Conservation (phyloP, 106 monocot genomes). For the Dioscorea dumetorum region DNA sequence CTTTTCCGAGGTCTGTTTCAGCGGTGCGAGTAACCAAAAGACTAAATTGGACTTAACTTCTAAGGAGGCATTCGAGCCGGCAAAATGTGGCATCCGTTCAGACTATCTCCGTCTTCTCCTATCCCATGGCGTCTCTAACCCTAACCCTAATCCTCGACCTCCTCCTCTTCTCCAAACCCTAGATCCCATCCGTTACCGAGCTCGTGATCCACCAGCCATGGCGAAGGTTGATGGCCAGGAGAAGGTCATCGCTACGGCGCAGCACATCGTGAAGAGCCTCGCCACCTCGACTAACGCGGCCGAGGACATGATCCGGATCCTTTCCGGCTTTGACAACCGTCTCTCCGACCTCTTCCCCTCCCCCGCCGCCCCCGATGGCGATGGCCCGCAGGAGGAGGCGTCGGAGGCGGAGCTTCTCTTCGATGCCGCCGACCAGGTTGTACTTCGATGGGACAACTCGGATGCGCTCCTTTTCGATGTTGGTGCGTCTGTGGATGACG, state of each 20-base stretch:
- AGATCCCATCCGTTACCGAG: neutral
- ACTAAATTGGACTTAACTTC: no score
- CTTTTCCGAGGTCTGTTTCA: no score
- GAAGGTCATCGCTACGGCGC: slow-evolving; percentile 69
- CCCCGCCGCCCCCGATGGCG: neutral
- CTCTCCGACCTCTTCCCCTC: slow-evolving; percentile 41
- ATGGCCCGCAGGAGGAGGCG: no score
- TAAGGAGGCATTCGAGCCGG: no score
- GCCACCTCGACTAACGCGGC: slow-evolving; percentile 63
- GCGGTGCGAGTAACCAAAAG: no score
- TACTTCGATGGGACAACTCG: slow-evolving; percentile 59
- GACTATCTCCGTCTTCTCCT: no score
- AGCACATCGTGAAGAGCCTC: slow-evolving; percentile 72
- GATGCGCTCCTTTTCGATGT: slow-evolving; percentile 42
- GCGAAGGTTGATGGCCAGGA: slow-evolving; percentile 47
- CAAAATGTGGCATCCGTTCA: no score
- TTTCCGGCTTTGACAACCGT: slow-evolving; percentile 79
- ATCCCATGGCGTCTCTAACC: no score
- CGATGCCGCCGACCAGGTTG: slow-evolving; percentile 38
- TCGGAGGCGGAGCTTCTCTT: slow-evolving; percentile 15
- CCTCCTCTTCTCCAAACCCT: no score
- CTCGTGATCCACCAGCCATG: slow-evolving; percentile 3
- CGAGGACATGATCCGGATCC: slow-evolving; percentile 85
- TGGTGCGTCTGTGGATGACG: slow-evolving; percentile 25
- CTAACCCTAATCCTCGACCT: no score